Evolutionary conservation across 495 filamentous ascomycete species (phyloP).

Genomic region (Aspergillus bridgeri): DNA sequence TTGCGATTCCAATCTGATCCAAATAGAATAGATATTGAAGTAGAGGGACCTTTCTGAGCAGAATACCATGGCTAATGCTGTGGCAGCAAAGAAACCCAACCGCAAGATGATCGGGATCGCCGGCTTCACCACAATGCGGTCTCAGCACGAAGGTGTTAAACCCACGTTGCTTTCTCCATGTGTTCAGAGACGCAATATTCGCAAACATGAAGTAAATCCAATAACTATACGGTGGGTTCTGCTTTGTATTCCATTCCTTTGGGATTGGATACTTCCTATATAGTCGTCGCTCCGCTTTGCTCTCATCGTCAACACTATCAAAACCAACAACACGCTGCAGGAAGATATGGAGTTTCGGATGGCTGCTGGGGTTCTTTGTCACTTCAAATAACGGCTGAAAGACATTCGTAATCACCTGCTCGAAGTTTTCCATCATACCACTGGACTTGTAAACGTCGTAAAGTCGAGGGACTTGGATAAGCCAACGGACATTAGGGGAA

Average conservation of each 20-base stretch:
- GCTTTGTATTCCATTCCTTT: conserved; percentile 79
- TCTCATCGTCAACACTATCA: conserved; percentile 97
- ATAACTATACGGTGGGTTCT: conserved; percentile 98
- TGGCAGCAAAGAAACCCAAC: conserved; percentile 92
- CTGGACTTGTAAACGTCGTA: conserved; percentile 94
- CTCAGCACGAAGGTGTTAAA: conserved; percentile 95
- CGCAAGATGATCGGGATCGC: conserved; percentile 92
- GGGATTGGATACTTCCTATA: conserved; percentile 93
- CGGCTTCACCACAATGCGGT: conserved; percentile 95
- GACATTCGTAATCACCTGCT: conserved; percentile 86
- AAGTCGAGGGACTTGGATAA: conserved; percentile 90
- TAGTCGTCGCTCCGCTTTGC: conserved; percentile 86
- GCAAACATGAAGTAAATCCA: conserved; percentile 98
- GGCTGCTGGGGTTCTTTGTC: conserved; percentile 77
- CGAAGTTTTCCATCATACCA: conserved; percentile 80
- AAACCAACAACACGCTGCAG: conserved; percentile 93
- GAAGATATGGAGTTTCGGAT: conserved; percentile 93
- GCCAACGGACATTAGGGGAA: conserved; percentile 95
- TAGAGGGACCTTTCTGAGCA: conserved; percentile 89
- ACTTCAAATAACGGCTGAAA: conserved; percentile 95
- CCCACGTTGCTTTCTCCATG: conserved; percentile 82
- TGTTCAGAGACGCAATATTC: conserved; percentile 89
- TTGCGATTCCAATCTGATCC: conserved; percentile 96
- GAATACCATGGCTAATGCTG: conserved; percentile 93
- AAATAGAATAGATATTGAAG: conserved; percentile 97